Evolutionary conservation across 768 basidiomycete genomes (phyloP).

Genomic region (Tulasnella sp.): DNA sequence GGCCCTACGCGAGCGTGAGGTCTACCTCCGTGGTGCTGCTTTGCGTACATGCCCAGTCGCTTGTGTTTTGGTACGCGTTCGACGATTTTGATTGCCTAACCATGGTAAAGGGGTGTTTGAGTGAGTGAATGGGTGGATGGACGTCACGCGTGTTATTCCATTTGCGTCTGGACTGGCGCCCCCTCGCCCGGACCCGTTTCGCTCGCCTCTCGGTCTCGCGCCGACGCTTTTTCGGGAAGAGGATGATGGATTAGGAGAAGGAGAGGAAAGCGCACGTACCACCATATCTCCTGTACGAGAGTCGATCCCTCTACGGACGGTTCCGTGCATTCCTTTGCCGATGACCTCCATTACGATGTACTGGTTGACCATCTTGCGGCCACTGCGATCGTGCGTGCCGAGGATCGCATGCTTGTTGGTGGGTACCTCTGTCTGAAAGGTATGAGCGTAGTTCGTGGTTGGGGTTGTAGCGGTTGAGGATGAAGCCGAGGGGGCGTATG

Average conservation of each 20-base stretch:
- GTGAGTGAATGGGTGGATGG: background rate
- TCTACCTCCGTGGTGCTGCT: conserved; percentile 6
- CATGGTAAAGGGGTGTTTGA: background rate
- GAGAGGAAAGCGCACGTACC: conserved; percentile 22
- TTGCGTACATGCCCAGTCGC: conserved; percentile 36
- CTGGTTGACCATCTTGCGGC: conserved; percentile 64
- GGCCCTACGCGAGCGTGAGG: conserved; percentile 32
- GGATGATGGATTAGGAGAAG: conserved; percentile 25
- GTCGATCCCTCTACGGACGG: conserved; percentile 69
- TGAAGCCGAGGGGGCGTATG: conserved; percentile 1
- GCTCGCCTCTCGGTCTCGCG: background rate
- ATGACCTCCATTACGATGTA: conserved; percentile 70
- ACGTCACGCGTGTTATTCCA: background rate
- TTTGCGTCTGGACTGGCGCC: background rate
- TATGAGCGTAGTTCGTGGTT: background rate
- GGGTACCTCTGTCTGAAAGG: background rate
- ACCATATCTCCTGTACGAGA: conserved; percentile 30
- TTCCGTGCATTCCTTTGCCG: conserved; percentile 85
- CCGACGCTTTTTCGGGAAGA: conserved; percentile 7
- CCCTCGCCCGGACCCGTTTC: background rate
- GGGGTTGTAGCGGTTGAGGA: background rate
- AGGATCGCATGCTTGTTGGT: conserved; percentile 13
- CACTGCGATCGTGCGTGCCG: conserved; percentile 1
- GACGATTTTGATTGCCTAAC: conserved; percentile 73
- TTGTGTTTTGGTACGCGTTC: conserved; percentile 63